A percentile compares a stretch with the other conserved stretches of the same genome.
phyloP scores from a whole-genome alignment of 768 basidiomycete genomes.

The Leccinum obscurum region DNA sequence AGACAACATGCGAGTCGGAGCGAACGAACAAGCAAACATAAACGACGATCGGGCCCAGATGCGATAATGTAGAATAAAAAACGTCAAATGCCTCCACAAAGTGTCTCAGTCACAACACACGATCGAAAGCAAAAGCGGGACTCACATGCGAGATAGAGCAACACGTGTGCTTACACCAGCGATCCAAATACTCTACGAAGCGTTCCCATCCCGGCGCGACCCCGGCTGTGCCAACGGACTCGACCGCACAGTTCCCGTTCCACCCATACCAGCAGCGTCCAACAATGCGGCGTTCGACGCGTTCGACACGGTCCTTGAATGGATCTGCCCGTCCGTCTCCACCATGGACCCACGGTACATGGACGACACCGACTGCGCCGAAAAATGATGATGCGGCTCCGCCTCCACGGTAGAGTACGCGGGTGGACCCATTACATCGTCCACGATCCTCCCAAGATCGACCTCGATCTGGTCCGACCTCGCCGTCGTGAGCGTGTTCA shows the following conservation, averaged over 20 bases:
- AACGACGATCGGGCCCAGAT: not conserved
- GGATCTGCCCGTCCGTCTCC: slow-evolving; percentile 6
- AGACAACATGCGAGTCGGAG: not conserved
- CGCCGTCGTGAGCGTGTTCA: slow-evolving; percentile 16
- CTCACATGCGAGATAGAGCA: slow-evolving; percentile 7
- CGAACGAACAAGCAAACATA: not conserved
- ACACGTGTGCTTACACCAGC: not conserved
- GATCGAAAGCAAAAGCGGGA: not conserved
- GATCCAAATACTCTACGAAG: not conserved
- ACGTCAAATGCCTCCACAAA: not conserved
- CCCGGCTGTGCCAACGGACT: slow-evolving; percentile 24
- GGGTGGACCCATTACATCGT: slow-evolving; percentile 50
- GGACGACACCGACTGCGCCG: slow-evolving; percentile 27
- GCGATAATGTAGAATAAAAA: not conserved
- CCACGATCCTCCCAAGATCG: slow-evolving; percentile 43
- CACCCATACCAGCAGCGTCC: slow-evolving; percentile 25
- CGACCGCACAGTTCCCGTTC: slow-evolving; percentile 8
- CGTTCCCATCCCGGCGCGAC: not conserved
- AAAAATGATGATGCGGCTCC: slow-evolving; percentile 15
- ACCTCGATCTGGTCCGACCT: slow-evolving; percentile 27
- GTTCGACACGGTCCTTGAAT: slow-evolving; percentile 24
- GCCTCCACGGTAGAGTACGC: not conserved
- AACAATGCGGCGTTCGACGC: slow-evolving; percentile 24
- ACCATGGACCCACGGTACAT: slow-evolving; percentile 15
- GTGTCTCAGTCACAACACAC: not conserved